Evolutionary conservation across 1,139 yeast genomes (phyloP).

Genomic region (Candida sp.): DNA sequence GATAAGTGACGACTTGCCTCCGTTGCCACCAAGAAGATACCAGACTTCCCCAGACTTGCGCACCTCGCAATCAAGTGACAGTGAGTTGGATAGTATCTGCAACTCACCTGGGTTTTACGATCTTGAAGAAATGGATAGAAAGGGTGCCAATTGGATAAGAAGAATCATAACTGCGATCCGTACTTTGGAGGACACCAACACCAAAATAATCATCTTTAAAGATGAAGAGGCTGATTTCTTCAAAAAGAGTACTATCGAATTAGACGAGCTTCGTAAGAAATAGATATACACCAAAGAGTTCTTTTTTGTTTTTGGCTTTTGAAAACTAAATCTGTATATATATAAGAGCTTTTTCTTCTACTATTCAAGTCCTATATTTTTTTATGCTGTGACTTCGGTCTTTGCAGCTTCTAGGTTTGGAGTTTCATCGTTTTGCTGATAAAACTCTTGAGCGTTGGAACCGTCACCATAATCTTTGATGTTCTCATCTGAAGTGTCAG

Average conservation of each 20-base stretch:
- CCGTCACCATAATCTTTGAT: conserved; percentile 64
- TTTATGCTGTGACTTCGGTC: conserved; percentile 7
- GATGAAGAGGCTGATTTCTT: conserved; percentile 43
- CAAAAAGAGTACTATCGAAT: conserved; percentile 16
- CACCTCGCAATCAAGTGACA: conserved; percentile 1
- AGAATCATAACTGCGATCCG: conserved; percentile 42
- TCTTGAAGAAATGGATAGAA: conserved; percentile 46
- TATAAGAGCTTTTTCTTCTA: not conserved
- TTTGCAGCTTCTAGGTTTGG: conserved; percentile 6
- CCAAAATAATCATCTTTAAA: conserved; percentile 38
- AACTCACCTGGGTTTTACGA: conserved; percentile 20
- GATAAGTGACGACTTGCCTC: conserved; percentile 15
- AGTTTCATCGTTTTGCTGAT: conserved; percentile 18
- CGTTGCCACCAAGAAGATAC: conserved; percentile 14
- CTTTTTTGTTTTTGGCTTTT: too few species aligned
- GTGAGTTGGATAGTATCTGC: conserved; percentile 14
- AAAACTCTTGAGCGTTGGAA: conserved; percentile 23
- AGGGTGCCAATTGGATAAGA: conserved; percentile 54
- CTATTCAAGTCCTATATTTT: not conserved
- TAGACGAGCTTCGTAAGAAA: conserved; percentile 11
- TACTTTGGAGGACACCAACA: conserved; percentile 41
- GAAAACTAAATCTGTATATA: not conserved
- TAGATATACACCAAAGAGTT: not conserved
- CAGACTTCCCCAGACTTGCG: conserved; percentile 1
- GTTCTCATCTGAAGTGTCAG: conserved; percentile 40